A percentile compares a stretch with the other conserved stretches of the same genome.
These are phyloP conservation scores for Letharia columbiana DNA, from an alignment of 495 filamentous ascomycete species.

Conservation along the genomic window DNA sequence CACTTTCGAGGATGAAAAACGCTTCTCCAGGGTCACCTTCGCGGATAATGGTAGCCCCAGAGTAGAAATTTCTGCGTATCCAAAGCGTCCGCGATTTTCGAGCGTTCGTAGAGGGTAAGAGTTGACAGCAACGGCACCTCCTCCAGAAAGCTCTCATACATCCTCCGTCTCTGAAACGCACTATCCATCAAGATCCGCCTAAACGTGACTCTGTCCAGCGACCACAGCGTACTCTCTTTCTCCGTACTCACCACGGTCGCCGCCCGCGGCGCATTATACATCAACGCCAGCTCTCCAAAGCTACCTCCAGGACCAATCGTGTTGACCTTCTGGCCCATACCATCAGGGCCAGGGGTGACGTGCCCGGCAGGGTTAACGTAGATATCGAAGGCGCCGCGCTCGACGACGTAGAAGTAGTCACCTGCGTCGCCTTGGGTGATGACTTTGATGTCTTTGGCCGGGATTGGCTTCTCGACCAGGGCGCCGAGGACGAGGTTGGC, in stretches of 20 bases:
- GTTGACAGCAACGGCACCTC: constrained; percentile 83
- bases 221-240: constrained; percentile 75
- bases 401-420: constrained; percentile 96
- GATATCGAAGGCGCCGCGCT: constrained; percentile 82
- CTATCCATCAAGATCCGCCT: constrained; percentile 97
- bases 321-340: constrained; percentile 77
- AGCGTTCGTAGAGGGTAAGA: constrained; percentile 82
- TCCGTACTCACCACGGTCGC: constrained; percentile 87
- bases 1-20: constrained; percentile 86
- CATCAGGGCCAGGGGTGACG: constrained; percentile 71
- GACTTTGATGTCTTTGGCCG: constrained; percentile 90
- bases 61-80: constrained; percentile 79
- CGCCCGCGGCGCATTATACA: constrained; percentile 98
- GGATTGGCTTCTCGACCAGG: constrained; percentile 88
- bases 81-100: constrained; percentile 93
- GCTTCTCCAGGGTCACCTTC: constrained; percentile 88
- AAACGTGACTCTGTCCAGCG: constrained; percentile 91
- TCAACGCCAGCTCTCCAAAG: constrained; percentile 95
- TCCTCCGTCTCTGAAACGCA: constrained; percentile 86
- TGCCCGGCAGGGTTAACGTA: constrained; percentile 76
- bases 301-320: constrained; percentile 79
- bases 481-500: constrained; percentile 79
- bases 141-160: constrained; percentile 97
- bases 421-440: constrained; percentile 94
- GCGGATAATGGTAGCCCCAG: constrained; percentile 73